These are phyloP conservation scores for Colletotrichum sp. DNA, from an alignment of 2,329 filamentous ascomycete genomes.

Conservation along the genomic window DNA sequence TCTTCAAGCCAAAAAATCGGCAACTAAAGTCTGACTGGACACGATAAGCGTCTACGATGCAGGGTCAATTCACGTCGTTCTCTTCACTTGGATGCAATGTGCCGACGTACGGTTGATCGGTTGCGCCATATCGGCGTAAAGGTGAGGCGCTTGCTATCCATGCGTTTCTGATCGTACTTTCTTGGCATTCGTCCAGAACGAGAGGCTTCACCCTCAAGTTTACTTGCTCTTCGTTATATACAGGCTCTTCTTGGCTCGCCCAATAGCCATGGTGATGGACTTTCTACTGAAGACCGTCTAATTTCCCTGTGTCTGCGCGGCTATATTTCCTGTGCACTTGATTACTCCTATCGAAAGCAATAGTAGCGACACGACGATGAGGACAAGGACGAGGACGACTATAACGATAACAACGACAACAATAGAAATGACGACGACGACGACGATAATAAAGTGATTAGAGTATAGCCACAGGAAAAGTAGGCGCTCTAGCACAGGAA, in stretches of 20 bases:
- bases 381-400: no score
- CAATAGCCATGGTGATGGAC: neutral
- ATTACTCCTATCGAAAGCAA: neutral
- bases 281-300: neutral
- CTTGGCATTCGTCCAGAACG: neutral
- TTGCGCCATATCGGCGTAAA: neutral
- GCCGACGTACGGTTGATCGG: neutral
- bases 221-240: neutral
- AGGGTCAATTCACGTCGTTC: neutral
- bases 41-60: neutral
- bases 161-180: rapidly evolving
- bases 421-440: no score
- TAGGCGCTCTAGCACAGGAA: no score
- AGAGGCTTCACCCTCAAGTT: neutral
- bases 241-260: neutral
- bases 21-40: neutral
- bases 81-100: neutral
- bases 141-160: neutral
- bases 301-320: neutral
- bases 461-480: neutral
- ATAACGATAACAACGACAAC: neutral
- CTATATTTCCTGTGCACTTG: neutral
- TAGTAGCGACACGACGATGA: neutral
- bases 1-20: neutral
- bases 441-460: neutral